These are phyloP conservation scores for Suillus variegatus DNA, from an alignment of 768 basidiomycete species.

Conservation along the genomic window DNA sequence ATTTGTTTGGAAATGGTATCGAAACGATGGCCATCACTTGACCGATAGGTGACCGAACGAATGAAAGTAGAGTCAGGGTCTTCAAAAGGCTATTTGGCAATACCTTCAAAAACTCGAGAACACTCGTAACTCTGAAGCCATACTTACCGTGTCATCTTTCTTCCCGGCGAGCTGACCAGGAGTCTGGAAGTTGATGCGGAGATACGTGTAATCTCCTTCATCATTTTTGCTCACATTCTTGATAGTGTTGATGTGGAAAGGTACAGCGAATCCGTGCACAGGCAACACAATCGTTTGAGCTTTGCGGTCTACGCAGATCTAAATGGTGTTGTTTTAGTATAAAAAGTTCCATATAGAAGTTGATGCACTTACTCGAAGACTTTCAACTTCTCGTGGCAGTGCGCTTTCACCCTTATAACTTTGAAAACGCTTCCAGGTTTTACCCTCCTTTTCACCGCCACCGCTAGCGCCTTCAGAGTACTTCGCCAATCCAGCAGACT, in stretches of 20 bases:
- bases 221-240: conserved; percentile 98
- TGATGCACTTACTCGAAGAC: conserved; percentile 61
- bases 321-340: neutral
- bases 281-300: conserved; percentile 89
- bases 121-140: neutral
- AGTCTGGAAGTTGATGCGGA: conserved; percentile 98
- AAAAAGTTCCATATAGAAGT: neutral
- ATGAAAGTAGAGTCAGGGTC: conserved; percentile 96
- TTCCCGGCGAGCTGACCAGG: conserved; percentile 97
- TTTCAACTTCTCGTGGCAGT: conserved; percentile 81
- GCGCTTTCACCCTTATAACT: conserved; percentile 96
- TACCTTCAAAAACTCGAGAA: conserved; percentile 9
- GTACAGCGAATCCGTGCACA: conserved; percentile 92
- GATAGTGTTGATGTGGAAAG: conserved; percentile 97
- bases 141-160: conserved; percentile 91
- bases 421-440: conserved; percentile 94
- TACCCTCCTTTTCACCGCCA: conserved; percentile 78
- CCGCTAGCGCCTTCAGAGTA: conserved; percentile 83
- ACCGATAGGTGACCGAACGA: conserved; percentile 92
- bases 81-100: conserved; percentile 75
- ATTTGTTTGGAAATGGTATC: conserved; percentile 89
- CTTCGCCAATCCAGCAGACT: conserved; percentile 77
- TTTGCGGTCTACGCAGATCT: conserved; percentile 94
- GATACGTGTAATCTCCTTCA: conserved; percentile 91
- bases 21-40: conserved; percentile 86